Evolutionary conservation across 768 basidiomycete species (phyloP), one percentile per base, ranked within the genome.

Genomic region (Lentinus tigrinus): DNA sequence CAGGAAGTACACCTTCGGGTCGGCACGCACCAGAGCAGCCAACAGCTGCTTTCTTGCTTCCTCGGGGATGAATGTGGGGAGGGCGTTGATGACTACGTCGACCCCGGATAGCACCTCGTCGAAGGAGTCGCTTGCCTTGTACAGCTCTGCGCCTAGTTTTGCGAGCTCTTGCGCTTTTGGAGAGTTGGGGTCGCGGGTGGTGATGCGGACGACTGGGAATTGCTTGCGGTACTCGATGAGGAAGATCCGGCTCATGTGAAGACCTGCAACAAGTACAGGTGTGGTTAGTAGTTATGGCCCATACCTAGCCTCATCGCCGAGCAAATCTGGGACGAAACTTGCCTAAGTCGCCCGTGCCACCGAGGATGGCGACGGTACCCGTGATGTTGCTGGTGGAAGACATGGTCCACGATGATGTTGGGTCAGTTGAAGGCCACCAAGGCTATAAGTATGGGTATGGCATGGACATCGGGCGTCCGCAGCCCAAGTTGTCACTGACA

Each of bases 31-130:
- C 2, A 47, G 43, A 9, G 55, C 60, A 0, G 56, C 49, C 13
- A 56, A 34, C 38, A 66, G 26, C 10, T 42, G 58, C 43, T 65
- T 47, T 21, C 42, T 47, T 19, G 34, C 40, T 8, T 36, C 58
- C 11, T 14, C 26, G 17, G 57, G 36, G 10, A 31, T 36, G 0
- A 14, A 28, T 9, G 34, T 24, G 11, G 43, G 40, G 44, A 63
- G 31, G 3, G 59, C 57, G 52, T 61, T 65, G n/a, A 69, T 61
- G 42, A 68, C 48, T 37, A 67, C 63, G 52, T 69, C 67, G 4
- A 60, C 62, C 6, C 62, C 66, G 24, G 28, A 31, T 27, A 60
- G 51, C 4, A 46, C 59, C 0, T 31, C 34, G 37, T 63, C 56
- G 24, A 68, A 13, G 7, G 51, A 17, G 3, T 42, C 36, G 26